A percentile compares a stretch with the other conserved stretches of the same genome.
Conservation (phyloP, 768 basidiomycete species). For the Tricholoma bakamatsutake region DNA sequence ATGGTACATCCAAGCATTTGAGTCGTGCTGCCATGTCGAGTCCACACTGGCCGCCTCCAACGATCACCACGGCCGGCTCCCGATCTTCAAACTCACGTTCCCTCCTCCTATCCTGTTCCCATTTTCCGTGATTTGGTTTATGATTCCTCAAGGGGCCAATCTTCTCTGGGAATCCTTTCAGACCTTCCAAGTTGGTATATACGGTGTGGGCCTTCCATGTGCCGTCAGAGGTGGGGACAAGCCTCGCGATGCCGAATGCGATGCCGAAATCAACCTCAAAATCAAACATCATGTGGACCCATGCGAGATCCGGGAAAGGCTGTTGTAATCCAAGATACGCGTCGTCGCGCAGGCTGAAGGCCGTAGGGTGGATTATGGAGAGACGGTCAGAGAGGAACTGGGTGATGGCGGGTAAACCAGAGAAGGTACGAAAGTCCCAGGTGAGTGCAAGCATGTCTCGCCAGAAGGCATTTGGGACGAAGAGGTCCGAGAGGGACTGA, state of each 20-base stretch:
- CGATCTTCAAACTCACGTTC: slow-evolving; percentile 41
- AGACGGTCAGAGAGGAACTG: slow-evolving; percentile 16
- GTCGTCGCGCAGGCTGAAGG: slow-evolving; percentile 22
- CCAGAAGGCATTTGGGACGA: slow-evolving; percentile 17
- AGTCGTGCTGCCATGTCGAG: slow-evolving; percentile 63
- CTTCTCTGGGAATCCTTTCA: slow-evolving; percentile 48
- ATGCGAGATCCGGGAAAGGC: slow-evolving; percentile 47
- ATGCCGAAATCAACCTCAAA: slow-evolving; percentile 49
- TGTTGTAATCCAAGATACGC: slow-evolving; percentile 28
- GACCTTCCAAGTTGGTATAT: slow-evolving; percentile 51
- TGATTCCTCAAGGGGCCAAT: slow-evolving; percentile 40
- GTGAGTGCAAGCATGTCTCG: slow-evolving; percentile 19
- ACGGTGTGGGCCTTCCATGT: slow-evolving; percentile 58
- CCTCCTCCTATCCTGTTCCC: slow-evolving; percentile 40
- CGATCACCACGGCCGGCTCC: slow-evolving; percentile 42
- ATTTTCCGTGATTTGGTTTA: slow-evolving; percentile 45
- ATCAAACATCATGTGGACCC: slow-evolving; percentile 51
- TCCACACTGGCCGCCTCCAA: slow-evolving; percentile 65
- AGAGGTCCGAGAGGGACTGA: slow-evolving; percentile 12
- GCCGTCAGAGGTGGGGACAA: slow-evolving; percentile 39
- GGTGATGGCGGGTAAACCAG: slow-evolving; percentile 10
- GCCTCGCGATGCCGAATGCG: slow-evolving; percentile 46
- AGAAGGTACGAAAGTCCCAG: slow-evolving; percentile 22
- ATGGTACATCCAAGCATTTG: slow-evolving; percentile 39
- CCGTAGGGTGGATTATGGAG: slow-evolving; percentile 16